Evolutionary conservation across 768 basidiomycete genomes (phyloP), one percentile per base, ranked within the genome.

Genomic region (Lactarius hengduanensis): DNA sequence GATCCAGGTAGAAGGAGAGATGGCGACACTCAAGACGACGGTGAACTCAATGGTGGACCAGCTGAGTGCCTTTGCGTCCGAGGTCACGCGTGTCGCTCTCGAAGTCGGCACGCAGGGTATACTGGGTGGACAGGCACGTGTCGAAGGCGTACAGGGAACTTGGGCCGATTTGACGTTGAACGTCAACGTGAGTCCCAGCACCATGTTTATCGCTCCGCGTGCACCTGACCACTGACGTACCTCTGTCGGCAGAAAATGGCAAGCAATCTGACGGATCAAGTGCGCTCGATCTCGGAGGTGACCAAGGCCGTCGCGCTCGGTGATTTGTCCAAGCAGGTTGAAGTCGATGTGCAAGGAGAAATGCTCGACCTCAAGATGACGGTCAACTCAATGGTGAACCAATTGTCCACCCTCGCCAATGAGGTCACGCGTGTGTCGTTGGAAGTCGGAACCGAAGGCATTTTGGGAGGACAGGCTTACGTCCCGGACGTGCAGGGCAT

Each of bases 401-500:
- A 90, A 72, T 75, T 93, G 40, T 87, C 83, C 26, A 90, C 87
- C 0, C 78, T 92, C 5, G 90, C 88, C 2, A 88, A 86, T 58
- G 90, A 92, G 72, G 94, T 96, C n/a, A 94, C 92, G 16, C 83
- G 94, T 66, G 96, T 98, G 20, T 90, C 89, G 47, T 80, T 97
- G 69, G 96, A 97, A 76, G 94, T 96, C 69, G 94, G 94, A 54
- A 94, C 89, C 43, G 91, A 95, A 75, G 94, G 94, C 75, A 96
- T 92, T 57, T 82, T 98, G 75, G 96, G 95, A 57, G 95, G 95
- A 20, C 95, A 97, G 75, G 95, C 95, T 0, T 84, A 81, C 64
- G 95, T 96, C 0, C 89, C 91, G n/a, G 93, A 91, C 57, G 94
- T 96, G 0, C 89, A 94, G 74, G 94, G 94, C 61, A 94, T 93